Evolutionary conservation across 176 grass and related monocot genomes (phyloP).

Genomic region (Tuctoria greenei): DNA sequence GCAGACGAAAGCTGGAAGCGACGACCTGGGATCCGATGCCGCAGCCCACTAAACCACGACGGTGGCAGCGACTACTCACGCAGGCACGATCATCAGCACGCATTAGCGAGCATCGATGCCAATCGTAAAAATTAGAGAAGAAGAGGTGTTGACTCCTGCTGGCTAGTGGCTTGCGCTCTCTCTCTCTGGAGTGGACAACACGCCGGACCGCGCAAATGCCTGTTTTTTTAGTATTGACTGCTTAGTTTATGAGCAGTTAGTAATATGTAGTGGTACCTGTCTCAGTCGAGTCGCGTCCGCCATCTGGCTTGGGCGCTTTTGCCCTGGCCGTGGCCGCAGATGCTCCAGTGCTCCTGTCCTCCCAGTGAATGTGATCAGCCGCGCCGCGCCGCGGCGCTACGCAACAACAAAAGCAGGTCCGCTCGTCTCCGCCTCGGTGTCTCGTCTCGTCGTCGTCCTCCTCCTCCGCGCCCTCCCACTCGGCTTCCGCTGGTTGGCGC

Average conservation of each 20-base stretch:
- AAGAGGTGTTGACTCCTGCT: too few relatives aligned
- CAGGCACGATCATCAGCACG: too few relatives aligned
- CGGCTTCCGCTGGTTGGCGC: not conserved
- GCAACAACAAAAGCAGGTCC: slow-evolving; percentile 38
- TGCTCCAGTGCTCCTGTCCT: rapidly evolving
- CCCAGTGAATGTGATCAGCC: slow-evolving; percentile 11
- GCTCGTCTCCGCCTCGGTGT: not conserved
- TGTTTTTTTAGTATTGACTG: too few relatives aligned
- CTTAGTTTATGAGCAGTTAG: not conserved
- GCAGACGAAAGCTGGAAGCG: too few relatives aligned
- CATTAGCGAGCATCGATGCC: too few relatives aligned
- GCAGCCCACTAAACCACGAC: too few relatives aligned
- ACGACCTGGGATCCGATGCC: too few relatives aligned
- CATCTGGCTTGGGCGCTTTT: not conserved
- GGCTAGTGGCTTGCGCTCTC: too few relatives aligned
- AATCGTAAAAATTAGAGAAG: too few relatives aligned
- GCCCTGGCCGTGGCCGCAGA: not conserved
- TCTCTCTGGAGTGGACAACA: not conserved
- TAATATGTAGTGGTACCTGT: not conserved
- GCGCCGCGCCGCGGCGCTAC: slow-evolving; percentile 3
- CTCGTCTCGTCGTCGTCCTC: not conserved
- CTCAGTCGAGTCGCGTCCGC: slow-evolving; percentile 32
- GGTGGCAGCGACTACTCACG: too few relatives aligned
- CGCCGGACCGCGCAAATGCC: too few relatives aligned
- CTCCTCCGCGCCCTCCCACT: not conserved